Evolutionary conservation across 2,329 filamentous ascomycete genomes (phyloP), one percentile per base, ranked within the genome.

Genomic region (Exophiala phaeomuriformis): DNA sequence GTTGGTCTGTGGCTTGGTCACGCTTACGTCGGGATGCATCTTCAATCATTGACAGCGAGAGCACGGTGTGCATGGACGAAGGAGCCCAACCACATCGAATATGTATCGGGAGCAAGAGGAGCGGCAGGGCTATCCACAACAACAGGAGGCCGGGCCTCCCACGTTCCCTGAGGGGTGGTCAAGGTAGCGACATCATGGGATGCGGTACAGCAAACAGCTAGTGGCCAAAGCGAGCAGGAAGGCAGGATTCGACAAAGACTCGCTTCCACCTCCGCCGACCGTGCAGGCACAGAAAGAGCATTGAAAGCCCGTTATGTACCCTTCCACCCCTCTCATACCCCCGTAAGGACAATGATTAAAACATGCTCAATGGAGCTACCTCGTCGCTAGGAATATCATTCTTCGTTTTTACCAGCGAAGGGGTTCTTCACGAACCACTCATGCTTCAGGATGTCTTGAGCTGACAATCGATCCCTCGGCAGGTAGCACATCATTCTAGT

Each of bases 381-480:
- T 41, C 47, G 35, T 50, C 33, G 8, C 49, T 47, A 39, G 42
- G 41, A 52, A 47, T 41, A 47, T 52, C 49, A 52, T 47, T 32
- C 51, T 5, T 49, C 43, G 7, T 29, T 29, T 43, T 32, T 33
- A 52, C 33, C 51, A 54, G 51, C 48, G n/a, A 55, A 51, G 48
- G 54, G 51, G 44, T 56, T 56, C 46, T 53, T 51, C 41, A 47
- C 39, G 46, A 56, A 56, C 54, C 51, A 56, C 40, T 53, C 47
- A 42, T 56, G 54, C 54, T 56, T 47, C 33, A 53, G 41, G 32
- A 56, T 47, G 5, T 56, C 54, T 30, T 42, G 39, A 35, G 54
- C 31, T 19, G 45, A 50, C 41, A 53, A 51, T 49, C 54, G 54
- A 47, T 49, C 54, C 33, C 30, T 29, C 19, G 54, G 54, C 32